phyloP scores from a whole-genome alignment of 768 basidiomycete genomes.

The Termitomyces sp. region DNA sequence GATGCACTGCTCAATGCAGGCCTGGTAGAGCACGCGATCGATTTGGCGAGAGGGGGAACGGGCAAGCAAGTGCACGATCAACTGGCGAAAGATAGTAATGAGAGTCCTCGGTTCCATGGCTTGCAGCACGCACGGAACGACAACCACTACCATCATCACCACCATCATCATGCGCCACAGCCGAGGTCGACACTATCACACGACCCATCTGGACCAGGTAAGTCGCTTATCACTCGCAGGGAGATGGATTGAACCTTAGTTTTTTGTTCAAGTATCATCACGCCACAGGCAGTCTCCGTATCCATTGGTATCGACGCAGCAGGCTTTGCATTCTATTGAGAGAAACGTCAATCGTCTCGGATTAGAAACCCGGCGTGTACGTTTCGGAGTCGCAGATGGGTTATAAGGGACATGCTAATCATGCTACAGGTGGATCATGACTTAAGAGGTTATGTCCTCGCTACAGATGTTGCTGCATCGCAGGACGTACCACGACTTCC shows the following conservation, averaged over 20 bases:
- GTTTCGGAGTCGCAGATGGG: slow-evolving; percentile 8
- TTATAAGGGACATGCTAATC: background rate
- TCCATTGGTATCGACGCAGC: slow-evolving; percentile 58
- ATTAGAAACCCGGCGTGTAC: slow-evolving; percentile 35
- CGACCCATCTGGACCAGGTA: slow-evolving; percentile 66
- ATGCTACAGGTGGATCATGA: slow-evolving; percentile 47
- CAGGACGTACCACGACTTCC: slow-evolving; percentile 55
- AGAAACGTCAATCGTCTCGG: slow-evolving; percentile 39
- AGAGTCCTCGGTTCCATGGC: slow-evolving; percentile 20
- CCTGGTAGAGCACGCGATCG: slow-evolving; percentile 65
- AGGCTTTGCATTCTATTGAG: slow-evolving; percentile 56
- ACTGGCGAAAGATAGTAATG: slow-evolving; percentile 29
- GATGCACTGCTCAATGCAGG: slow-evolving; percentile 52
- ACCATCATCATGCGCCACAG: slow-evolving; percentile 37
- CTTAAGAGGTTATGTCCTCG: slow-evolving; percentile 67
- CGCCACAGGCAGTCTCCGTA: slow-evolving; percentile 78
- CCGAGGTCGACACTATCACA: slow-evolving; percentile 59
- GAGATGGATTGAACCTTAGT: background rate
- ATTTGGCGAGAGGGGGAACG: slow-evolving; percentile 63
- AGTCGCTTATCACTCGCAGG: slow-evolving; percentile 14
- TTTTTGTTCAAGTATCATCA: slow-evolving; percentile 44
- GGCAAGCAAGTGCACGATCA: slow-evolving; percentile 54
- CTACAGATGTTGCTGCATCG: slow-evolving; percentile 66
- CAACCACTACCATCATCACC: slow-evolving; percentile 23
- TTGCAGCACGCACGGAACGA: slow-evolving; percentile 32